Evolutionary conservation across 2,329 filamentous ascomycete genomes (phyloP).

Genomic region (Chrysosphaeria jannelii): DNA sequence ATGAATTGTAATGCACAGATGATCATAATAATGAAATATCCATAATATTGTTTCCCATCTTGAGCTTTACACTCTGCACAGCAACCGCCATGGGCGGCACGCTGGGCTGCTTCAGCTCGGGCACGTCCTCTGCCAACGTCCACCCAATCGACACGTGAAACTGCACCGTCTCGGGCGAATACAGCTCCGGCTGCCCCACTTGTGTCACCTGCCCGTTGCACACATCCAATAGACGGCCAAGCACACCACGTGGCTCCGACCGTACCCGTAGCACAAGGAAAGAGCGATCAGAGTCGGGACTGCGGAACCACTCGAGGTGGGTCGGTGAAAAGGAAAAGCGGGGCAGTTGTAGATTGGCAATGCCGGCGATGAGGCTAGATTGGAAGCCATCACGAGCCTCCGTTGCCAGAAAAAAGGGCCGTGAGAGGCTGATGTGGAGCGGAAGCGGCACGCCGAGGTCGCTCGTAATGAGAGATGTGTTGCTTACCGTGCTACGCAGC

Average conservation of each 20-base stretch:
- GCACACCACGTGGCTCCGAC: conserved; percentile 5
- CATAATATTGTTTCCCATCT: conserved; percentile 41
- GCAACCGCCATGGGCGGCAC: conserved; percentile 13
- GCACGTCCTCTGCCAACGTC: conserved; percentile 29
- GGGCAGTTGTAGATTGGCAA: too few species aligned
- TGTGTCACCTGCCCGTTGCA: conserved; percentile 31
- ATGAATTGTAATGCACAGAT: conserved; percentile 22
- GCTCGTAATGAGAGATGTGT: conserved; percentile 43
- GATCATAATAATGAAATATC: conserved; percentile 12
- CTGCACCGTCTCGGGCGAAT: conserved; percentile 12
- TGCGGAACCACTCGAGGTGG: conserved; percentile 20
- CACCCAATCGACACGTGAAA: conserved; percentile 86
- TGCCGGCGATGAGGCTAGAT: too few species aligned
- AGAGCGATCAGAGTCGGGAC: conserved; percentile 33
- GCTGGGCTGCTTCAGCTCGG: conserved; percentile 4
- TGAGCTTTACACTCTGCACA: conserved; percentile 35
- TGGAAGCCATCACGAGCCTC: too few species aligned
- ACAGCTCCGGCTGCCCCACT: conserved; percentile 42
- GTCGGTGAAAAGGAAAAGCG: too few species aligned
- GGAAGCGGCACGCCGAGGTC: conserved; percentile 52
- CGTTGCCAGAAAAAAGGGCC: conserved; percentile 45
- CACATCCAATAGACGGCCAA: conserved; percentile 29
- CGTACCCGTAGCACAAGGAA: conserved; percentile 53
- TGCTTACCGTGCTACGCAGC: too few species aligned
- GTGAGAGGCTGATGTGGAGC: conserved; percentile 72